Base-by-base conservation (phyloP, 495 filamentous ascomycete species). In the Melanomma pulvis-pyrius region DNA sequence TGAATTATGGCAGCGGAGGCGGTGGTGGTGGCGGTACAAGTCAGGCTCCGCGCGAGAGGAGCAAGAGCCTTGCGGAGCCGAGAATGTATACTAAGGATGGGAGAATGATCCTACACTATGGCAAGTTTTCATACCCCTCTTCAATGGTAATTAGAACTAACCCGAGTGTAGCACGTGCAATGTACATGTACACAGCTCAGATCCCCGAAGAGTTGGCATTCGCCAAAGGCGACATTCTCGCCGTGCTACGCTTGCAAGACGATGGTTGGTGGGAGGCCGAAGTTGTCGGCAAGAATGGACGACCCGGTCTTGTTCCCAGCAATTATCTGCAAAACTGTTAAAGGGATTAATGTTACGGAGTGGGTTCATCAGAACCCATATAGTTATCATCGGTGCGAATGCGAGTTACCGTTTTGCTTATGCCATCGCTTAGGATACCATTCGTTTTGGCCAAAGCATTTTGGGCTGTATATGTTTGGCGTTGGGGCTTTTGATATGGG, bases 241-340 rank as follows among this genome's bases (percentile, higher is more conserved):
- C 93, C 0, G 86, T 99, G n/a, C 78, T 96, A 34, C 83, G 92
- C 66, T 86, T 93, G 63, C 96, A 99, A 75, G 96, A 99, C 77
- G 96, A 99, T 73, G 96, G 96, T 12, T 99, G 96, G 96, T 99
- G 96, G 96, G 94, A 98, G 81, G 94, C 96, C 15, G 93, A 97
- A 78, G 85, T 96, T 57, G 90, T 92, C 54, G 90, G 90, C 0
- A 86, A 85, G 70, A 87, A 87, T 26, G 83, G 85, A 21, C 82
- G 87, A 69, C 80, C 90, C 12, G 96, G 96, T 25, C 80, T 99
- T 73, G 96, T 98, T 56, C 96, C 96, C 24, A 97, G 93, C 78
- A 99, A 99, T 77, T 99, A 99, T 73, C 79, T 99, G 74, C 92
- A 96, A 79, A 80, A 82, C 46, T 88, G 84, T 75, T 91, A 50